Conservation (phyloP, 352 stramenopile genomes). For the Phytophthora pini region DNA sequence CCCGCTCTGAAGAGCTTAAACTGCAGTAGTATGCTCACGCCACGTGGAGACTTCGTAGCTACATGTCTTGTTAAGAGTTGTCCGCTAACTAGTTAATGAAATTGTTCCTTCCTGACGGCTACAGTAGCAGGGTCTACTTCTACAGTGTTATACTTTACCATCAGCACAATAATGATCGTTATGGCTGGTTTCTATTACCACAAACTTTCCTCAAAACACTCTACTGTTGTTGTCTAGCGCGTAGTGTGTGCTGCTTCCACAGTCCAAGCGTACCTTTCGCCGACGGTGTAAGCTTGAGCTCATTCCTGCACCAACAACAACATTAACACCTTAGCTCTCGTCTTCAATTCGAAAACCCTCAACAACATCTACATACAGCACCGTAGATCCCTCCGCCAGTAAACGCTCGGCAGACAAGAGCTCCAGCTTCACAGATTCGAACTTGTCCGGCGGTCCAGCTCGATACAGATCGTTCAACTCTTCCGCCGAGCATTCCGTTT, state of each 20-base stretch:
- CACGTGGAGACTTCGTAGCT: too few species aligned
- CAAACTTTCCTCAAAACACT: not conserved
- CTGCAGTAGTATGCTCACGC: too few species aligned
- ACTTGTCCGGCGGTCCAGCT: slow-evolving; percentile 54
- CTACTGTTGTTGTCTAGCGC: slow-evolving; percentile 13
- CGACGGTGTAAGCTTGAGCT: slow-evolving; percentile 53
- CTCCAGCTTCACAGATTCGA: slow-evolving; percentile 64
- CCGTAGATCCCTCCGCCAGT: slow-evolving; percentile 25
- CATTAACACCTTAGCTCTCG: not conserved
- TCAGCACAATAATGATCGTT: too few species aligned
- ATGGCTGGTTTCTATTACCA: too few species aligned
- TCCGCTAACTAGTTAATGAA: too few species aligned
- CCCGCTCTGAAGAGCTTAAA: too few species aligned
- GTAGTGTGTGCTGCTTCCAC: slow-evolving; percentile 49
- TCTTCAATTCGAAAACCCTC: not conserved
- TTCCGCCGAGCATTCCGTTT: slow-evolving; percentile 38
- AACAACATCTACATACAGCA: slow-evolving; percentile 36
- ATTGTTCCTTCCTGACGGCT: too few species aligned
- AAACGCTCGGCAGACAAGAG: slow-evolving; percentile 47
- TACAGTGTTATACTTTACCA: too few species aligned
- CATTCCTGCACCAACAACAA: slow-evolving; percentile 29
- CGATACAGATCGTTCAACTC: slow-evolving; percentile 53
- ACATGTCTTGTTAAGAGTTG: too few species aligned
- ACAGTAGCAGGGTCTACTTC: too few species aligned
- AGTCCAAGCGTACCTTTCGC: slow-evolving; percentile 50